phyloP scores from a whole-genome alignment of 495 filamentous ascomycete species.

The Halenospora varia region DNA sequence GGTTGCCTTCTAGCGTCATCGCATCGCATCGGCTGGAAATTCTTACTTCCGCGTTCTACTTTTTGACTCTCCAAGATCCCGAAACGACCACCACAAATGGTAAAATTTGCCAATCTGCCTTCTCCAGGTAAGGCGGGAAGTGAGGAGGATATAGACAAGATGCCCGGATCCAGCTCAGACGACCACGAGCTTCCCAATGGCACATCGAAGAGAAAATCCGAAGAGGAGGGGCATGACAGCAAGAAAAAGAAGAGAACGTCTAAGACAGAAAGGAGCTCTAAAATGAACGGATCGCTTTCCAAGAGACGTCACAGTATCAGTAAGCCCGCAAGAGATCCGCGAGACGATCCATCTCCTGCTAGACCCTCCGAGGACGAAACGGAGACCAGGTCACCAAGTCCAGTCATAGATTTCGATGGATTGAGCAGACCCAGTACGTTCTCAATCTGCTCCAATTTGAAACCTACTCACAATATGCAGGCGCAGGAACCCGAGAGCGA shows the following conservation, averaged over 20 bases:
- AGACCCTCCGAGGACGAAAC: constrained; percentile 26
- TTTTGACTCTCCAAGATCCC: background rate
- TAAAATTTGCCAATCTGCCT: constrained; percentile 21
- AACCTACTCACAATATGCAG: constrained; percentile 36
- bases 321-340: constrained; percentile 67
- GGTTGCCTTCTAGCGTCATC: too few relatives aligned
- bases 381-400: constrained; percentile 47
- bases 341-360: constrained; percentile 58
- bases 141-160: constrained; percentile 23
- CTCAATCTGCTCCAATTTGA: background rate
- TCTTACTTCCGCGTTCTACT: too few relatives aligned
- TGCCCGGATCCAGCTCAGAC: constrained; percentile 8
- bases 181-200: constrained; percentile 15
- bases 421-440: constrained; percentile 63
- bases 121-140: constrained; percentile 11
- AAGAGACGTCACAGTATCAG: constrained; percentile 50
- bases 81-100: constrained; percentile 22
- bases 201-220: constrained; percentile 13
- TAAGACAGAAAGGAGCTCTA: constrained; percentile 5
- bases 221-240: constrained; percentile 25
- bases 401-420: constrained; percentile 72
- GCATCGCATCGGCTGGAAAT: background rate
- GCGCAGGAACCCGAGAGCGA: constrained; percentile 73
- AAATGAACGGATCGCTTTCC: constrained; percentile 3
- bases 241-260: constrained; percentile 24